phyloP scores from a whole-genome alignment of 352 stramenopile genomes.

The Pythium coloratum region DNA sequence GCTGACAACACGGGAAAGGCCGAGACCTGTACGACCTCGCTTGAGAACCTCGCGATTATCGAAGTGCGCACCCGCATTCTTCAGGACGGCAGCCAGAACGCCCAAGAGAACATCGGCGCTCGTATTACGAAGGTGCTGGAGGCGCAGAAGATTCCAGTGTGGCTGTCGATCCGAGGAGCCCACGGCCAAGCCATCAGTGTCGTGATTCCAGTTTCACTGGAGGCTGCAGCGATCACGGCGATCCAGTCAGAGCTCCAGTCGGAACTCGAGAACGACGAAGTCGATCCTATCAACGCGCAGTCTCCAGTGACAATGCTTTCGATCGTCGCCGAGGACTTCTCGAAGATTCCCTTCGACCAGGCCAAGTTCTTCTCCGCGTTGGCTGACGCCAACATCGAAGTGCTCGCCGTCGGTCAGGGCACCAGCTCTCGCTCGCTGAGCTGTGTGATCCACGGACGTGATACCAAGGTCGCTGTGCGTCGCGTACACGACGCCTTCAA shows the following conservation, averaged over 20 bases:
- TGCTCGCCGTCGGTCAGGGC: slow-evolving; percentile 72
- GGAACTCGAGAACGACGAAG: slow-evolving; percentile 71
- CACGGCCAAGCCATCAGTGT: slow-evolving; percentile 81
- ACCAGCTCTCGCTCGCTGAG: slow-evolving; percentile 79
- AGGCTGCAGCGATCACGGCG: slow-evolving; percentile 36
- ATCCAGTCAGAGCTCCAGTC: slow-evolving; percentile 55
- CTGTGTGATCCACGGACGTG: slow-evolving; percentile 64
- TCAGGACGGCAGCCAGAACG: slow-evolving; percentile 58
- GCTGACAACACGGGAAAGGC: slow-evolving; percentile 51
- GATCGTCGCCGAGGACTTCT: slow-evolving; percentile 76
- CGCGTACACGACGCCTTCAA: slow-evolving; percentile 84
- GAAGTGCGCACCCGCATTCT: slow-evolving; percentile 80
- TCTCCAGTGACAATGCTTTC: slow-evolving; percentile 85
- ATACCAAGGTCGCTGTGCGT: slow-evolving; percentile 77
- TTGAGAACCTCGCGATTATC: slow-evolving; percentile 81
- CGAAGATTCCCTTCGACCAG: slow-evolving; percentile 67
- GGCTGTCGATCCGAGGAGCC: slow-evolving; percentile 79
- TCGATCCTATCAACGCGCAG: slow-evolving; percentile 65
- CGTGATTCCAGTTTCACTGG: slow-evolving; percentile 50
- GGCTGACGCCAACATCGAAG: slow-evolving; percentile 63
- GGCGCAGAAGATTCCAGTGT: slow-evolving; percentile 63
- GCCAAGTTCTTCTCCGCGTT: slow-evolving; percentile 81
- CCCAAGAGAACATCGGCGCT: slow-evolving; percentile 69
- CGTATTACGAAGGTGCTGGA: slow-evolving; percentile 75
- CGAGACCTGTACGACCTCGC: slow-evolving; percentile 80